These are phyloP conservation scores for Sclerotinia borealis DNA, from an alignment of 2,329 filamentous ascomycete genomes.

Conservation along the genomic window DNA sequence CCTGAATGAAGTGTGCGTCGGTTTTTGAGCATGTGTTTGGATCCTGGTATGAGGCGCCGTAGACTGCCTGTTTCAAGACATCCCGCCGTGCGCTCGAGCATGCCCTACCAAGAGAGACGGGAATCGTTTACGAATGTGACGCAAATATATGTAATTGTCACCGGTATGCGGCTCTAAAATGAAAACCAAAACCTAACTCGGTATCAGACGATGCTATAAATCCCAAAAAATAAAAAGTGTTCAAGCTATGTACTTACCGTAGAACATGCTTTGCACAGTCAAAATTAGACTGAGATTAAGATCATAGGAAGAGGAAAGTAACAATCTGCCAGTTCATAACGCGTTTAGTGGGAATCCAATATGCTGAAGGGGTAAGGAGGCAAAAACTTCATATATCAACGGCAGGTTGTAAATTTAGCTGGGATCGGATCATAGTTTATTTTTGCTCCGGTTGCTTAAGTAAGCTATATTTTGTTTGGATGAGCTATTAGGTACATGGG, in stretches of 20 bases:
- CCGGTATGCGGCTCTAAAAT: slow-evolving; percentile 10
- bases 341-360: background rate
- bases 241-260: slow-evolving; percentile 13
- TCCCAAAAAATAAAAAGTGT: background rate
- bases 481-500: no score
- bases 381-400: slow-evolving; percentile 4
- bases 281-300: background rate
- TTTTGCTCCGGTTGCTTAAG: slow-evolving; percentile 6
- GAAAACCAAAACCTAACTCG: background rate
- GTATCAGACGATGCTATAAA: background rate
- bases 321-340: background rate
- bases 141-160: background rate
- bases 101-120: slow-evolving; percentile 34
- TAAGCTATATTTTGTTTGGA: background rate
- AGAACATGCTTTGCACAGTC: slow-evolving; percentile 23
- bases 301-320: background rate
- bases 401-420: background rate
- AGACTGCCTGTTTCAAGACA: slow-evolving; percentile 50
- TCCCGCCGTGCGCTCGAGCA: slow-evolving; percentile 54
- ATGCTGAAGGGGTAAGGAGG: background rate
- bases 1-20: slow-evolving; percentile 46
- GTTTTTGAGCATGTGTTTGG: slow-evolving; percentile 31
- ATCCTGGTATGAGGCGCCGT: slow-evolving; percentile 41
- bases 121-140: background rate
- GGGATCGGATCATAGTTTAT: slow-evolving; percentile 5